These are phyloP conservation scores for Phytophthora meadii DNA, from an alignment of 352 stramenopile species.

Conservation along the genomic window DNA sequence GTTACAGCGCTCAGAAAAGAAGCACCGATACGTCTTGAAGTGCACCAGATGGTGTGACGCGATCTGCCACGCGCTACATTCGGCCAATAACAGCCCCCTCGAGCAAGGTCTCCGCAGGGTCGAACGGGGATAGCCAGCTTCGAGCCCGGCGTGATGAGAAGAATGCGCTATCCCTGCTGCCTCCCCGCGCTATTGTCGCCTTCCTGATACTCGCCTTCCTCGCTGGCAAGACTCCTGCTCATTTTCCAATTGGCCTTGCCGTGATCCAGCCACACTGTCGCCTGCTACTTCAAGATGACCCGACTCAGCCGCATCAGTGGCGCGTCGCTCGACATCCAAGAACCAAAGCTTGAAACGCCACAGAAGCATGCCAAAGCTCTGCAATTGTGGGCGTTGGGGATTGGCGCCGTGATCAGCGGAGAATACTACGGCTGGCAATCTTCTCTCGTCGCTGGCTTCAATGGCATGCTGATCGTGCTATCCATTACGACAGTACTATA, in stretches of 20 bases:
- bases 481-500: conserved; percentile 66
- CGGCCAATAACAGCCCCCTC: conserved; percentile 17
- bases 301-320: conserved; percentile 33
- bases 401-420: conserved; percentile 40
- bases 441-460: conserved; percentile 61
- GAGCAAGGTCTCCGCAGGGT: conserved; percentile 16
- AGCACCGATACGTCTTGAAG: conserved; percentile 18
- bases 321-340: conserved; percentile 29
- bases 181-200: not conserved
- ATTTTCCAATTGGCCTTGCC: conserved; percentile 27
- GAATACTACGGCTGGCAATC: conserved; percentile 76
- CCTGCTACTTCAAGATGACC: conserved; percentile 19
- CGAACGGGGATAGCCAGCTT: not conserved
- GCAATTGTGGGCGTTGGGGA: conserved; percentile 66
- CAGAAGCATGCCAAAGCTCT: conserved; percentile 57
- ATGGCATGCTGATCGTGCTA: conserved; percentile 63
- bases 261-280: not conserved
- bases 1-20: conserved; percentile 20
- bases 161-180: conserved; percentile 3
- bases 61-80: conserved; percentile 11
- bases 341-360: conserved; percentile 22
- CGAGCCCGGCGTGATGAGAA: conserved; percentile 19
- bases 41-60: conserved; percentile 27
- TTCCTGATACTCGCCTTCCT: not conserved
- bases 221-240: not conserved